phyloP scores from a whole-genome alignment of 225 moss, liverwort and hornwort species.

The Sphagnum tenellum region DNA sequence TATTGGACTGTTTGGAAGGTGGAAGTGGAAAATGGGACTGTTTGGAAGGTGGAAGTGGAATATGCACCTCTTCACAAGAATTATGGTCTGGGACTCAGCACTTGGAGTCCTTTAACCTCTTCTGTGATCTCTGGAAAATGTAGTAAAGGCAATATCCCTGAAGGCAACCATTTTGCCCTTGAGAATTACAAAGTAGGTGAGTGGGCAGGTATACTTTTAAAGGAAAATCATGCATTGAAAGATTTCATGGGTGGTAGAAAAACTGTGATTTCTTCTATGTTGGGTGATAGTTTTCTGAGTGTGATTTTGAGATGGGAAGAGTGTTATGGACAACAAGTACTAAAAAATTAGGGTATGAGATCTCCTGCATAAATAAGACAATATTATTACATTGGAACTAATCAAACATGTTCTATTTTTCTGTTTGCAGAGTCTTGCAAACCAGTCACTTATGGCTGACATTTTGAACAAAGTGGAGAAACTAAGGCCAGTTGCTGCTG shows the following conservation, averaged over 20 bases:
- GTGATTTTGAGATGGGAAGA: too few relatives aligned
- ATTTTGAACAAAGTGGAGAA: slow-evolving; percentile 62
- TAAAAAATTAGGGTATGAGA: too few relatives aligned
- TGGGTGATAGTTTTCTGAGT: too few relatives aligned
- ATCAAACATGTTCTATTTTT: too few relatives aligned
- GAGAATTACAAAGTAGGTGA: slow-evolving; percentile 64
- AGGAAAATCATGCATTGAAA: background rate
- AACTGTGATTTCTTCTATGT: too few relatives aligned
- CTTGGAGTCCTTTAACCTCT: slow-evolving; percentile 93
- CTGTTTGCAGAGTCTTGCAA: slow-evolving; percentile 40
- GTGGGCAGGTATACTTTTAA: background rate
- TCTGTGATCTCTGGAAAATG: slow-evolving; percentile 90
- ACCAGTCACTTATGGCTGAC: slow-evolving; percentile 52
- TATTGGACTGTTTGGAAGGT: slow-evolving; percentile 67
- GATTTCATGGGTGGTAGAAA: too few relatives aligned
- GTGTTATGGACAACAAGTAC: too few relatives aligned
- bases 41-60: slow-evolving; percentile 64
- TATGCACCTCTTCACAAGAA: slow-evolving; percentile 68
- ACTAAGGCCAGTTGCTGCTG: slow-evolving; percentile 57
- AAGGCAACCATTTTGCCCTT: slow-evolving; percentile 67
- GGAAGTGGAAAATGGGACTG: slow-evolving; percentile 27
- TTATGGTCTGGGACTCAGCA: slow-evolving; percentile 82
- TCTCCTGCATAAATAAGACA: too few relatives aligned
- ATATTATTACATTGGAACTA: too few relatives aligned
- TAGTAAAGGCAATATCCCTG: slow-evolving; percentile 53